These are phyloP conservation scores for Tricholoma sp. DNA, from an alignment of 768 basidiomycete species.

Conservation along the genomic window DNA sequence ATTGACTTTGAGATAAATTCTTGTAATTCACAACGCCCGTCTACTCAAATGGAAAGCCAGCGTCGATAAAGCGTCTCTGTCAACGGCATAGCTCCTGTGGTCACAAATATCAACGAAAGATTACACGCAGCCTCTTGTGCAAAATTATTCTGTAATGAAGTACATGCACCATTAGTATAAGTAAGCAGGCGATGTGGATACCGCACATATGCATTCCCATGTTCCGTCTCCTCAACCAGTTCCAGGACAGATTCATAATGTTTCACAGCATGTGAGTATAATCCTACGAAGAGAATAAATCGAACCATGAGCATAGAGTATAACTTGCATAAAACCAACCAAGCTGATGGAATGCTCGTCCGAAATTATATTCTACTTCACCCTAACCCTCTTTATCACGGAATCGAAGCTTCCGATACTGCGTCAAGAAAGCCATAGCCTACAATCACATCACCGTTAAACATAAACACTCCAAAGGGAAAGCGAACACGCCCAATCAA, in stretches of 20 bases:
- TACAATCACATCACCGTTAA: constrained; percentile 21
- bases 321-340: constrained; percentile 35
- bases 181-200: background rate
- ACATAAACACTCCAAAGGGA: no score
- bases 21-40: background rate
- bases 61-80: constrained; percentile 67
- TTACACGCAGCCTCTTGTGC: constrained; percentile 57
- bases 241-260: constrained; percentile 80
- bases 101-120: constrained; percentile 74
- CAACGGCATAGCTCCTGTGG: constrained; percentile 67
- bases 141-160: no score
- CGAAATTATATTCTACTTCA: constrained; percentile 94
- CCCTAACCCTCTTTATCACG: constrained; percentile 38
- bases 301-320: background rate
- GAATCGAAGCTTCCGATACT: constrained; percentile 67
- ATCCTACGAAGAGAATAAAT: constrained; percentile 40
- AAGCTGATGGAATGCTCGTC: constrained; percentile 87
- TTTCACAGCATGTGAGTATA: constrained; percentile 73
- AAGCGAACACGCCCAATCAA: no score
- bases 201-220: constrained; percentile 24
- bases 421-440: constrained; percentile 80
- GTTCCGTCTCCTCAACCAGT: constrained; percentile 40
- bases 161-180: background rate
- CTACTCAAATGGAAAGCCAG: constrained; percentile 72
- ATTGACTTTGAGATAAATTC: background rate